A percentile compares a stretch with the other conserved stretches of the same genome.
Evolutionary conservation across 345 rosid species (phyloP).

Genomic region (Eucalyptus caleyi): DNA sequence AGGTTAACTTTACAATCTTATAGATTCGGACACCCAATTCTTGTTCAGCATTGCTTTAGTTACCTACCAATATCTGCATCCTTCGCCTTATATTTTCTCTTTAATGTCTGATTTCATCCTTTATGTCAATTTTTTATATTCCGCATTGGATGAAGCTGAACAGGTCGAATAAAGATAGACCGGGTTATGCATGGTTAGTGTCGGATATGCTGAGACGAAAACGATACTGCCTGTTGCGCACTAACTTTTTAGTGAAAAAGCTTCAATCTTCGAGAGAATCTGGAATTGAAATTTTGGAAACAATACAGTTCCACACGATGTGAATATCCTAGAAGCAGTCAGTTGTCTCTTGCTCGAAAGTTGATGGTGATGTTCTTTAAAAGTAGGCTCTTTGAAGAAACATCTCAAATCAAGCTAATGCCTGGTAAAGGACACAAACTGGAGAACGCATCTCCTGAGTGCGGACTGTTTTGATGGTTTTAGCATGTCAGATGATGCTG

Average conservation of each 20-base stretch:
- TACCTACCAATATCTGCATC: background rate
- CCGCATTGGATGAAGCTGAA: background rate
- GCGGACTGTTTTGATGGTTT: background rate
- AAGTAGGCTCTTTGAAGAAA: background rate
- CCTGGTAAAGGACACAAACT: background rate
- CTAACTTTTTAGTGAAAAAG: background rate
- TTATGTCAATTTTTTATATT: background rate
- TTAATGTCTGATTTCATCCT: background rate
- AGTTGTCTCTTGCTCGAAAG: background rate
- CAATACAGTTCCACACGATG: background rate
- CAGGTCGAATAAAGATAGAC: background rate
- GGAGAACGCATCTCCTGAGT: background rate
- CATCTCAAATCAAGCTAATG: background rate
- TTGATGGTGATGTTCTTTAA: background rate
- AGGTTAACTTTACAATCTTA: slow-evolving; percentile 23
- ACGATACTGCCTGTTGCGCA: background rate
- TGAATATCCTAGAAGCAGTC: background rate
- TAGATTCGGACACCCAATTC: background rate
- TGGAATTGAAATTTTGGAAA: background rate
- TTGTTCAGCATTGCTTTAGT: background rate
- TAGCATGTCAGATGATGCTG: background rate
- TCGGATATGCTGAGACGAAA: background rate
- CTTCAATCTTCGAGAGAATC: background rate
- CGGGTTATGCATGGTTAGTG: background rate
- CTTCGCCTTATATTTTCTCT: background rate